These are phyloP conservation scores for Gossypium trilobum DNA, from an alignment of 441 rosid species.

Conservation along the genomic window DNA sequence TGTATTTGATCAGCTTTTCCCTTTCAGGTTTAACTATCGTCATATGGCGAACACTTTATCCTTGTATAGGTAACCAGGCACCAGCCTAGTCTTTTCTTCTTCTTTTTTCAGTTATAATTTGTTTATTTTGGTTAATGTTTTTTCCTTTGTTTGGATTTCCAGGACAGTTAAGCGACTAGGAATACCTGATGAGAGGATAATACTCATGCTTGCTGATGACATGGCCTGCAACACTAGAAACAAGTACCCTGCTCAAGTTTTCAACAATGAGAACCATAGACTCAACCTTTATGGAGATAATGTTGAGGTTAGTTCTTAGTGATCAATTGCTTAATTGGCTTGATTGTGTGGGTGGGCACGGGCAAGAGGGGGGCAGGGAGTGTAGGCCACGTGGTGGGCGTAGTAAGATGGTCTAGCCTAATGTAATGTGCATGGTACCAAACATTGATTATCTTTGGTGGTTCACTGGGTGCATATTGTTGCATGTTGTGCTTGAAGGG, in stretches of 20 bases:
- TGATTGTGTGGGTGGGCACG: not conserved
- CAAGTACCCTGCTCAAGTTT: constrained; percentile 93
- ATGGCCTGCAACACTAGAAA: constrained; percentile 97
- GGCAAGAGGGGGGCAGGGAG: not conserved
- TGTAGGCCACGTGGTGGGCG: not conserved
- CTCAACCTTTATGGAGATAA: constrained; percentile 95
- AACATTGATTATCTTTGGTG: not conserved
- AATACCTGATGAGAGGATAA: constrained; percentile 90
- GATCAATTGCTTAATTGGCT: constrained; percentile 5
- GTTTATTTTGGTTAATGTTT: not conserved
- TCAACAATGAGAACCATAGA: constrained; percentile 86
- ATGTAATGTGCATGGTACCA: not conserved
- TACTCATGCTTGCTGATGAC: constrained; percentile 94
- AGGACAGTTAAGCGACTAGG: constrained; percentile 95
- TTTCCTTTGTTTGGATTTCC: constrained; percentile 24
- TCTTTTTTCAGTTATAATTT: not conserved
- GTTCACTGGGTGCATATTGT: not conserved
- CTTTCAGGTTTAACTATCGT: constrained; percentile 84
- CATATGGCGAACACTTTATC: constrained; percentile 97
- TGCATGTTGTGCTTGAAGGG: constrained; percentile 4
- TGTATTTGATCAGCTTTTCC: not conserved
- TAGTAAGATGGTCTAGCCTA: not conserved
- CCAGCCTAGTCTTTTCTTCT: not conserved
- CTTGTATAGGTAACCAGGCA: constrained; percentile 55
- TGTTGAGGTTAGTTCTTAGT: constrained; percentile 58